phyloP scores from a whole-genome alignment of 306 rosid species.

The Gastrolobium villosum region DNA sequence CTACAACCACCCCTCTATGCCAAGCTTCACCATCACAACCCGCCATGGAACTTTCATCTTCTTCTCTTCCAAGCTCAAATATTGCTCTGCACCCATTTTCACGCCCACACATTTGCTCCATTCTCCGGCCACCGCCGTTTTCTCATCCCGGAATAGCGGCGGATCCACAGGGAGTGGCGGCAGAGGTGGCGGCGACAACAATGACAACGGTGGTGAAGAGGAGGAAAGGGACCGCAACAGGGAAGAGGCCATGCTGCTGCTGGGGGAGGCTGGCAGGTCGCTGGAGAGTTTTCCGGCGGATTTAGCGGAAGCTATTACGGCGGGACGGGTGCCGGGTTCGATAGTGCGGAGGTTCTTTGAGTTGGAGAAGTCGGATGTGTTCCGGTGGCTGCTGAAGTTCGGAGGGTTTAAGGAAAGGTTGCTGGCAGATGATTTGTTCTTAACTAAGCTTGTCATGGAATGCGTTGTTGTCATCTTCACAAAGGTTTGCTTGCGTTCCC shows the following conservation, averaged over 20 bases:
- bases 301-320: conserved; percentile 72
- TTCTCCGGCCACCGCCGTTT: neutral
- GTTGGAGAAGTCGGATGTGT: conserved; percentile 70
- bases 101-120: conserved; percentile 42
- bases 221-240: conserved; percentile 69
- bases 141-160: conserved; percentile 37
- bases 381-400: conserved; percentile 76
- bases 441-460: conserved; percentile 86
- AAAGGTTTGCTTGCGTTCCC: conserved; percentile 59
- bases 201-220: conserved; percentile 49
- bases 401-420: conserved; percentile 93
- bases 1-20: conserved; percentile 39
- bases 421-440: conserved; percentile 91
- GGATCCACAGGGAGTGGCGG: conserved; percentile 33
- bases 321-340: conserved; percentile 77
- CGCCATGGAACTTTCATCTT: conserved; percentile 18
- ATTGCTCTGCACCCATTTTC: conserved; percentile 31
- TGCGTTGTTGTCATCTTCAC: conserved; percentile 90
- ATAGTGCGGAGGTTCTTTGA: conserved; percentile 77
- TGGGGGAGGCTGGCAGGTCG: conserved; percentile 71
- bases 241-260: conserved; percentile 70
- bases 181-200: neutral
- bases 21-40: conserved; percentile 38
- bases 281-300: conserved; percentile 80
- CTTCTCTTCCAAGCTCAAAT: conserved; percentile 41